phyloP scores from a whole-genome alignment of 2,329 filamentous ascomycete species.

The Aspergillus pseudonomiae region DNA sequence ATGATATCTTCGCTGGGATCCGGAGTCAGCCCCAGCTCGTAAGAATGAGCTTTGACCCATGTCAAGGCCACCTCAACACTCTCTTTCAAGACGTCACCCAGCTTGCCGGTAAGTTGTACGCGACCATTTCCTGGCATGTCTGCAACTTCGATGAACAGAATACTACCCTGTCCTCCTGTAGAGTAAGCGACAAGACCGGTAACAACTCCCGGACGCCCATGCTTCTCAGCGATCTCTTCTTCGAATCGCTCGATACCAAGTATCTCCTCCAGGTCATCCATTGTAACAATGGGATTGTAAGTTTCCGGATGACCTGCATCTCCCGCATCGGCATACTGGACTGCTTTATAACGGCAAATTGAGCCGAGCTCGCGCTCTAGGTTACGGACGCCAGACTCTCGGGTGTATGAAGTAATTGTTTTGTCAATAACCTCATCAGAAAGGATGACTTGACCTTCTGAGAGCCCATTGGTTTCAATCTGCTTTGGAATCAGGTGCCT shows the following conservation, averaged over 20 bases:
- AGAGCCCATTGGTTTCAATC: conserved; percentile 84
- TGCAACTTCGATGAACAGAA: conserved; percentile 96
- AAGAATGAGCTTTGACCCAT: conserved; percentile 97
- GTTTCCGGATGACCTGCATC: conserved; percentile 68
- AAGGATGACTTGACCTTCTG: conserved; percentile 73
- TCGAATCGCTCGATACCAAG: conserved; percentile 92
- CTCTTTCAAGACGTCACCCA: conserved; percentile 96
- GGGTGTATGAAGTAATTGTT: conserved; percentile 94
- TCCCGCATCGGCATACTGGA: conserved; percentile 88
- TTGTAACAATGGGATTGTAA: conserved; percentile 73
- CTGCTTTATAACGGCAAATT: conserved; percentile 92
- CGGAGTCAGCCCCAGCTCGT: conserved; percentile 80
- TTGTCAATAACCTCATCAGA: conserved; percentile 86
- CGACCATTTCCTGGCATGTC: conserved; percentile 93
- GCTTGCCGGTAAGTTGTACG: conserved; percentile 92
- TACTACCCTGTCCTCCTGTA: conserved; percentile 88
- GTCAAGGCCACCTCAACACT: conserved; percentile 93
- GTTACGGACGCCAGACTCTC: conserved; percentile 93
- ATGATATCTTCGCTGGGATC: conserved; percentile 89
- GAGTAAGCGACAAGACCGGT: conserved; percentile 95
- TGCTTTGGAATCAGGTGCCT: conserved; percentile 97
- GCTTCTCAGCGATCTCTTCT: conserved; percentile 90
- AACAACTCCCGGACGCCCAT: conserved; percentile 81
- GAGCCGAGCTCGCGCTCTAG: conserved; percentile 93
- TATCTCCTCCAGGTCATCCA: conserved; percentile 85